Base-by-base conservation (phyloP, 352 stramenopile species). In the Globisporangium cystogenes region DNA sequence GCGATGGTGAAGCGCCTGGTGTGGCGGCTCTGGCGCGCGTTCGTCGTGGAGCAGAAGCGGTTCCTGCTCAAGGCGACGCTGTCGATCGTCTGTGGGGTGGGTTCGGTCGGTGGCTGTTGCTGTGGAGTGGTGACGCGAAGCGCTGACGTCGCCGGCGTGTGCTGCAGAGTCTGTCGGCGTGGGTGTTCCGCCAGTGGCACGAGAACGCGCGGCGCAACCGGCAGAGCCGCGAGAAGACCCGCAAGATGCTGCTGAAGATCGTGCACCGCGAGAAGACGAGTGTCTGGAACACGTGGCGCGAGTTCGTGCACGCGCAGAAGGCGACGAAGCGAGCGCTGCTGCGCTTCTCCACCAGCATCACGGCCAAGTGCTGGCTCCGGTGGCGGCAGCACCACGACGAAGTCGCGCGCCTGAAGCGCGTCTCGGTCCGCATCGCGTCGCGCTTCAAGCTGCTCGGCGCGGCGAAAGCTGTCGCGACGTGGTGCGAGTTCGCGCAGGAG, bases 31-130 rank as follows among this genome's bases (percentile, higher is more conserved):
- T 93, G 80, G 82, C 47, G 42, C 31, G 62, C 67, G 36, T 87
- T 91, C 48, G 57, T 72, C 15, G n/a, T 52, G 0, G 53, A 76
- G 3, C 77, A 93, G 39, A 86, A 87, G 50, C 60, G 64, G 12
- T 93, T 91, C 49, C 35, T 93, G 26, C 53, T 91, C 35, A 83
- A 87, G 45, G 70, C 80, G 0, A 84, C 65, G 26, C 61, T 87
- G 39, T 87, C 80, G 2, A 88, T 90, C 37, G 62, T 90, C 12
- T 82, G 64, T 18, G 77, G 74, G 23, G 80, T 90, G 67, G 47
- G 68, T 70, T 46, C 21, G 39, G 56, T 57, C 15, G 23, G n/a
- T n/a, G n/a, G n/a, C n/a, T n/a, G n/a, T n/a, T n/a, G n/a, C n/a
- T n/a, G n/a, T n/a, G n/a, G n/a, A n/a, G n/a, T n/a, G n/a, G n/a